A percentile compares a stretch with the other conserved stretches of the same genome.
Conservation (phyloP, 2,329 filamentous ascomycete species). For the Gremmenia infestans region DNA sequence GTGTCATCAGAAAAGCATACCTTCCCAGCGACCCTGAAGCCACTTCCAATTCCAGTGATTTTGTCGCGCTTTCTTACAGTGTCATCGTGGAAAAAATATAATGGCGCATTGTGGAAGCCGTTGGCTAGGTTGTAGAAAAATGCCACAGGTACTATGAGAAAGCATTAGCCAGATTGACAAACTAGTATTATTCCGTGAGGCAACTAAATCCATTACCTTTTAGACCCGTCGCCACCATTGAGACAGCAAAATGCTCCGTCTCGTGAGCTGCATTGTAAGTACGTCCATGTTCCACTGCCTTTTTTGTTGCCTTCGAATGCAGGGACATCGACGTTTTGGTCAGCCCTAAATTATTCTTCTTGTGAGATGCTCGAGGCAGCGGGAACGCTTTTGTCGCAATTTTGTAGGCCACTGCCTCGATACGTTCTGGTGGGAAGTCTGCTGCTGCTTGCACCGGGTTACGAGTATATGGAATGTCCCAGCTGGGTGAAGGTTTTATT, state of each 20-base stretch:
- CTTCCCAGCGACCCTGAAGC: constrained; percentile 53
- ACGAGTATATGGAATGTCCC: constrained; percentile 5
- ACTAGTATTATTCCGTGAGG: too few relatives aligned
- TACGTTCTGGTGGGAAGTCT: constrained; percentile 12
- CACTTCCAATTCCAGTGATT: constrained; percentile 61
- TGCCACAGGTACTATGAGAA: constrained; percentile 17
- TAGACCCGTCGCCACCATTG: constrained; percentile 12
- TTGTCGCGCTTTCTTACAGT: constrained; percentile 53
- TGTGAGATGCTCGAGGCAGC: not conserved
- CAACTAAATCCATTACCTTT: constrained; percentile 4
- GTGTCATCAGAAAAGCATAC: not conserved
- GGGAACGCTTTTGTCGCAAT: constrained; percentile 18
- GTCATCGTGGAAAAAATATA: constrained; percentile 61
- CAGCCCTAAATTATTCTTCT: constrained; percentile 4
- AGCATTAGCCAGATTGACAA: not conserved
- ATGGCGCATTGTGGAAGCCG: constrained; percentile 65
- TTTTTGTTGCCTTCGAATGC: not conserved
- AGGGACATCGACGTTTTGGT: not conserved
- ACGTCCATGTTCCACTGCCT: constrained; percentile 12
- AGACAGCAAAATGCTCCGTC: constrained; percentile 17
- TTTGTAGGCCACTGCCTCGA: constrained; percentile 18
- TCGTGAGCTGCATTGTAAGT: constrained; percentile 16
- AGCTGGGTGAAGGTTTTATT: constrained; percentile 4
- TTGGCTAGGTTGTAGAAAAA: constrained; percentile 60
- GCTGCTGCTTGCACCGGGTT: constrained; percentile 16